Base-by-base conservation (phyloP, 2,329 filamentous ascomycete species). In the Parafenestella ontariensis region DNA sequence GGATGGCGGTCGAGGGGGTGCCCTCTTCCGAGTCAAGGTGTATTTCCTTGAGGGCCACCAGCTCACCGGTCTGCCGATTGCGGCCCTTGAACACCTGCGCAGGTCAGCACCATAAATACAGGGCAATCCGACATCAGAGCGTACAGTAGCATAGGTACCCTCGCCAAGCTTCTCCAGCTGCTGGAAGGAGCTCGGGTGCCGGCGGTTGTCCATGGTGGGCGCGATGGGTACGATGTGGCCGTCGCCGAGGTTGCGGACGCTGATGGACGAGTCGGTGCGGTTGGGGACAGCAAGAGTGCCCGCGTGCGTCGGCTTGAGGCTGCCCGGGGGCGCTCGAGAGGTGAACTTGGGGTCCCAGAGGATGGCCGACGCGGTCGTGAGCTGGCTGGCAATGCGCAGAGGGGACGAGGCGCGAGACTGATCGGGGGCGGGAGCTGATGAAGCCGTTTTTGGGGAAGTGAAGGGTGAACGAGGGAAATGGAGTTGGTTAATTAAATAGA, bases 1-100 rank as follows among this genome's bases (percentile, higher is more conserved):
- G 91, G 75, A 99, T 99, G 42, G 95, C 95, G 0, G 95, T 99
- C 46, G 91, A 96, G 3, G 95, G 95, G 0, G 95, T 99, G 67
- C 95, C 95, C 81, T 99, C 95, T 81, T 99, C 95, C 45, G 91
- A 96, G 77, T 99, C 95, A 59, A 99, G 90, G 75, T 99, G 95
- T 68, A 99, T 99, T 79, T 99, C 95, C 78, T 99, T 99, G 61
- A 99, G 84, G 5, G 95, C 95, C 33, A 99, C 95, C 56, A 96
- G 89, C 77, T 97, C 93, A 71, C 95, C 95, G 0, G 95, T 98
- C 77, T 98, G 93, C 66, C 95, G 87, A 77, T 99, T 99, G 64
- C 94, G 90, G 57, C 95, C 95, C 82, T 99, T 96, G 86, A 98
- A 99, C 40, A 99, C 93, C 93, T 96, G 70, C 26, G 42, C 36